phyloP scores from a whole-genome alignment of 345 rosid species.

The Luvunga scandens region DNA sequence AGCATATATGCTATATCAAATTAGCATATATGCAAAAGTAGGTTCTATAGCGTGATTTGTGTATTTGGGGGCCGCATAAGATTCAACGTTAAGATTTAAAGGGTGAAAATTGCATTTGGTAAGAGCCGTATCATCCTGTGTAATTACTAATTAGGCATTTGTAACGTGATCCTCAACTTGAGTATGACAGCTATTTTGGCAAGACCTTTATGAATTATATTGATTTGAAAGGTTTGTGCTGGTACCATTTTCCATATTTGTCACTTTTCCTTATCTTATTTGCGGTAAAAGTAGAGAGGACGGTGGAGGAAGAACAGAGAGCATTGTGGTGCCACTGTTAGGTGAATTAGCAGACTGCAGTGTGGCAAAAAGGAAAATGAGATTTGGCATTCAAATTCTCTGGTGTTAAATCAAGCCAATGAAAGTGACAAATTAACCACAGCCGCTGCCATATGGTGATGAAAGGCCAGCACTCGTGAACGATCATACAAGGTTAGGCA shows the following conservation, averaged over 20 bases:
- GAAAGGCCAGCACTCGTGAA: neutral
- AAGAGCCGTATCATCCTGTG: neutral
- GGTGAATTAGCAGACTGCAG: neutral
- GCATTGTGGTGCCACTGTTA: neutral
- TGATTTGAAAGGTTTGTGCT: constrained; percentile 9
- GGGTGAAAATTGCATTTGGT: neutral
- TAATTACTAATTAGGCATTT: neutral
- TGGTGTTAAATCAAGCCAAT: neutral
- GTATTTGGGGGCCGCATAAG: no score
- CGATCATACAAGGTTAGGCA: neutral
- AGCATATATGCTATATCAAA: neutral
- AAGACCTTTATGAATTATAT: neutral
- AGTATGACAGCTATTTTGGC: neutral
- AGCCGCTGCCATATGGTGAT: neutral
- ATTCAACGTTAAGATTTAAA: neutral
- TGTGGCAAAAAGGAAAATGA: neutral
- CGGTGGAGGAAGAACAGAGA: neutral
- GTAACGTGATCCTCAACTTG: neutral
- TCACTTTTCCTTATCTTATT: neutral
- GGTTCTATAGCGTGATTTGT: no score
- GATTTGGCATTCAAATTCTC: neutral
- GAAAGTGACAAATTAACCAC: constrained; percentile 11
- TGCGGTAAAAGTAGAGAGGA: neutral
- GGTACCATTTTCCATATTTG: neutral
- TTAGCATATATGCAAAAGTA: no score